Percentiles rank a stretch among this genome's conserved stretches.
Evolutionary conservation across 2,329 filamentous ascomycete species (phyloP).

Genomic region (Cladosporium sp.): DNA sequence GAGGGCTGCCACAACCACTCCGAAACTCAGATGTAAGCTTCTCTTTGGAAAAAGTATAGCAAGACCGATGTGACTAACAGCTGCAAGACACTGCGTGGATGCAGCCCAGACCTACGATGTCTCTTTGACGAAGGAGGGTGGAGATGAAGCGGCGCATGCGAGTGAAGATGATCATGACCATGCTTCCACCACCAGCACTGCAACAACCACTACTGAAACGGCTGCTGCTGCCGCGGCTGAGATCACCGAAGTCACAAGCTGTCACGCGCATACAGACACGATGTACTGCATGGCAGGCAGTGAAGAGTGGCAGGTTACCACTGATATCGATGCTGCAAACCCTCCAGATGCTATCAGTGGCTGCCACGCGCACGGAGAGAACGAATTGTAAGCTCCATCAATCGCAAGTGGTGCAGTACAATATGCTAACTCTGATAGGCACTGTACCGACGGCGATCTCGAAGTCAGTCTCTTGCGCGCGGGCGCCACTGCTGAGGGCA

Average conservation of each 20-base stretch:
- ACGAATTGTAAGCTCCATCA: conserved; percentile 51
- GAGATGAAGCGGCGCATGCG: neutral
- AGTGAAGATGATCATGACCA: neutral
- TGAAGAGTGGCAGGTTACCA: conserved; percentile 22
- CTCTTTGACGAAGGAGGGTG: neutral
- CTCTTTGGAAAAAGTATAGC: neutral
- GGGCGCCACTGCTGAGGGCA: conserved; percentile 63
- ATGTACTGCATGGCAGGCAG: conserved; percentile 46
- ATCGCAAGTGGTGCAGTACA: neutral
- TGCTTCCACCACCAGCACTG: neutral
- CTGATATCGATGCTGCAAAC: conserved; percentile 55
- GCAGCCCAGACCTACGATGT: conserved; percentile 16
- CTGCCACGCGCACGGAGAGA: conserved; percentile 63
- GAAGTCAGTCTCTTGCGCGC: conserved; percentile 44
- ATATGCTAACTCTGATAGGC: conserved; percentile 36
- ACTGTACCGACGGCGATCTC: conserved; percentile 18
- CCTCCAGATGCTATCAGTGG: conserved; percentile 64
- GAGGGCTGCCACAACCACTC: conserved; percentile 13
- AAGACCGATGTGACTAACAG: neutral
- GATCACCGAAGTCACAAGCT: conserved; percentile 28
- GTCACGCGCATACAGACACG: conserved; percentile 26
- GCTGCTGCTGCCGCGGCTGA: conserved; percentile 5
- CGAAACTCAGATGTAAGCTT: conserved; percentile 5
- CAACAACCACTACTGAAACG: neutral
- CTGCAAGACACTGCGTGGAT: conserved; percentile 12